Evolutionary conservation across 371 early-diverging fungal species (phyloP).

Genomic region (Mucor indicus): DNA sequence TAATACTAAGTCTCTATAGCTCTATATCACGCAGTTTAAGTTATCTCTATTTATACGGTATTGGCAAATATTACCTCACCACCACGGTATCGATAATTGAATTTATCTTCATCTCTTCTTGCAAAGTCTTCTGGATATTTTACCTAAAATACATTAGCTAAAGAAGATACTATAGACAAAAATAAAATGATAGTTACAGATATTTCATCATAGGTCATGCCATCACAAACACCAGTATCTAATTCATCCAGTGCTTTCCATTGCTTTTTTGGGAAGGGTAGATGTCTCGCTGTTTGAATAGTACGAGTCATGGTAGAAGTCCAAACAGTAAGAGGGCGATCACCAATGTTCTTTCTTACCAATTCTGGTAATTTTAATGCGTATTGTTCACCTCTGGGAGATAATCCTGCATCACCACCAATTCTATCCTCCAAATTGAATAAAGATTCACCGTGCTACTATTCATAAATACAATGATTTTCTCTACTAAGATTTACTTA

Average conservation of each 20-base stretch:
- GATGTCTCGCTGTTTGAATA: slow-evolving; percentile 79
- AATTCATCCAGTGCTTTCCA: slow-evolving; percentile 98
- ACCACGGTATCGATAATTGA: slow-evolving; percentile 88
- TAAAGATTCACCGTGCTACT: slow-evolving; percentile 86
- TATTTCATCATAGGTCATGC: slow-evolving; percentile 97
- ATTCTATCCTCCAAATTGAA: slow-evolving; percentile 87
- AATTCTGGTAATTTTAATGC: slow-evolving; percentile 80
- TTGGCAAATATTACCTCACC: slow-evolving; percentile 68
- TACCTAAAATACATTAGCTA: slow-evolving; percentile 23
- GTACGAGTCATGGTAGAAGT: slow-evolving; percentile 93
- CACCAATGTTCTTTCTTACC: slow-evolving; percentile 69
- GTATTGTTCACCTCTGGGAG: slow-evolving; percentile 84
- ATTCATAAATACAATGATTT: neutral
- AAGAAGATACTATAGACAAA: neutral
- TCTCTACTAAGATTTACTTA: no score
- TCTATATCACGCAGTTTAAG: slow-evolving; percentile 25
- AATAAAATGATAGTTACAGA: slow-evolving; percentile 44
- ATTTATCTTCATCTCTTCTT: slow-evolving; percentile 93
- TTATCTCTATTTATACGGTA: neutral
- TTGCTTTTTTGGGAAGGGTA: slow-evolving; percentile 85
- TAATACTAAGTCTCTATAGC: slow-evolving; percentile 73
- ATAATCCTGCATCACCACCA: slow-evolving; percentile 93
- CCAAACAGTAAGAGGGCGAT: slow-evolving; percentile 85
- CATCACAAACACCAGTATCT: slow-evolving; percentile 97
- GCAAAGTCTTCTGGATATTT: slow-evolving; percentile 84